Conservation (phyloP, 495 filamentous ascomycete species). For the Polyplosphaeria fusca region DNA sequence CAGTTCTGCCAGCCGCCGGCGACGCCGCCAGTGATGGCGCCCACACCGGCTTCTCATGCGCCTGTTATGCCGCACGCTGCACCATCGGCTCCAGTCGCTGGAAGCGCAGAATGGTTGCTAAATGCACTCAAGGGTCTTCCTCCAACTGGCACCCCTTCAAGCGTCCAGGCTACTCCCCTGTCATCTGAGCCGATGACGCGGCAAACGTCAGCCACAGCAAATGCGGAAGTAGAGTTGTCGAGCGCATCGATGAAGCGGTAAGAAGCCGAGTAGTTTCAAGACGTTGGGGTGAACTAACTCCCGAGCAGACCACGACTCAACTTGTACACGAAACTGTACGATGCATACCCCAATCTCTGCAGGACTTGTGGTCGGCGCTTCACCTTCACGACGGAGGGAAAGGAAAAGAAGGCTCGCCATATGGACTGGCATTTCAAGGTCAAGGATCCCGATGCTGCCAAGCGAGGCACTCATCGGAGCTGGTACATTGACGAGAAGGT, state of each 20-base stretch:
- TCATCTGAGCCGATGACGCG: slow-evolving; percentile 18
- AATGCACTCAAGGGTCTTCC: slow-evolving; percentile 22
- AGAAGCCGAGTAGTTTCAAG: slow-evolving; percentile 5
- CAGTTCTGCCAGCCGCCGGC: slow-evolving; percentile 18
- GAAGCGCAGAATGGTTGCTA: slow-evolving; percentile 23
- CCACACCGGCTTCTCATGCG: neutral
- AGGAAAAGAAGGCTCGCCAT: slow-evolving; percentile 82
- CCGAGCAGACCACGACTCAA: slow-evolving; percentile 66
- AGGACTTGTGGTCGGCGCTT: slow-evolving; percentile 90
- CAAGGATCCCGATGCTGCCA: slow-evolving; percentile 78
- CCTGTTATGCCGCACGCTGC: slow-evolving; percentile 2
- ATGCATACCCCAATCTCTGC: slow-evolving; percentile 76
- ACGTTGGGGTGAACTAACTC: slow-evolving; percentile 35
- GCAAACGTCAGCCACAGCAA: slow-evolving; percentile 25
- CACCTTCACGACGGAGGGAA: slow-evolving; percentile 68
- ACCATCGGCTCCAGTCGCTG: neutral
- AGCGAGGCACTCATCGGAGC: slow-evolving; percentile 78
- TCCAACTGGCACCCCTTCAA: neutral
- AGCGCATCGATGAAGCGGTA: slow-evolving; percentile 73
- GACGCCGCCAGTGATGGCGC: slow-evolving; percentile 7
- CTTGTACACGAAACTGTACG: slow-evolving; percentile 70
- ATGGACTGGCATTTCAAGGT: slow-evolving; percentile 98
- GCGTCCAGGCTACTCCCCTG: neutral
- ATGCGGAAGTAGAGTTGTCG: slow-evolving; percentile 64
- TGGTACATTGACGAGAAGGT: slow-evolving; percentile 92